A percentile compares a stretch with the other conserved stretches of the same genome.
These are phyloP conservation scores for Poa pratensis DNA, from an alignment of 176 grass and related monocot species.

Conservation along the genomic window DNA sequence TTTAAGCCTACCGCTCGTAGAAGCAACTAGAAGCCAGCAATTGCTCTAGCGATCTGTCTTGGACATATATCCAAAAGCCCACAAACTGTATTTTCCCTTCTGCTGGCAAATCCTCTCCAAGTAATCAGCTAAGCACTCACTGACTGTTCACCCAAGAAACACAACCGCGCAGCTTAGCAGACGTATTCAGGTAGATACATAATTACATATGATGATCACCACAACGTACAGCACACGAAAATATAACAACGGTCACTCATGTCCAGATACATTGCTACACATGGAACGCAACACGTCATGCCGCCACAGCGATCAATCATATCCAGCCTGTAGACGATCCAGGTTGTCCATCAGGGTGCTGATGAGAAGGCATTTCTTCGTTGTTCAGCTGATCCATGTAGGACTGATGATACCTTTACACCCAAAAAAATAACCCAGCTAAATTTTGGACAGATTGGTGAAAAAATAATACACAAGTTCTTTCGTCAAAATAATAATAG, in stretches of 20 bases:
- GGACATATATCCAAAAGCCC: no score
- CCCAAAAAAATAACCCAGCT: background rate
- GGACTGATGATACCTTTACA: constrained; percentile 10
- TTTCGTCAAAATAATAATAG: background rate
- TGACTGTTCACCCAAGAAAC: no score
- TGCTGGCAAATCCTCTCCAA: no score
- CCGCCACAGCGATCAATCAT: background rate
- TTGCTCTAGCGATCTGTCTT: no score
- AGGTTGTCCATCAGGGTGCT: background rate
- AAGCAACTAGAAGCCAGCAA: no score
- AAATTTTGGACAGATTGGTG: background rate
- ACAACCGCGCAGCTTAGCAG: background rate
- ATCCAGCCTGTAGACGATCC: constrained; percentile 18
- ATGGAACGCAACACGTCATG: background rate
- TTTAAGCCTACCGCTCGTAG: no score
- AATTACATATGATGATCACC: background rate
- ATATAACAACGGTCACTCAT: background rate
- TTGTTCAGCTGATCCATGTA: constrained; percentile 29
- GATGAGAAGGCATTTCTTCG: background rate
- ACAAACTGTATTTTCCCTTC: no score
- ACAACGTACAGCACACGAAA: background rate
- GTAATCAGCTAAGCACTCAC: no score
- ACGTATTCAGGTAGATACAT: background rate
- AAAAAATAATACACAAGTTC: background rate
- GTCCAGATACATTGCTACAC: background rate